phyloP scores from a whole-genome alignment of 2,329 filamentous ascomycete species.

The Aspergillus sp. region DNA sequence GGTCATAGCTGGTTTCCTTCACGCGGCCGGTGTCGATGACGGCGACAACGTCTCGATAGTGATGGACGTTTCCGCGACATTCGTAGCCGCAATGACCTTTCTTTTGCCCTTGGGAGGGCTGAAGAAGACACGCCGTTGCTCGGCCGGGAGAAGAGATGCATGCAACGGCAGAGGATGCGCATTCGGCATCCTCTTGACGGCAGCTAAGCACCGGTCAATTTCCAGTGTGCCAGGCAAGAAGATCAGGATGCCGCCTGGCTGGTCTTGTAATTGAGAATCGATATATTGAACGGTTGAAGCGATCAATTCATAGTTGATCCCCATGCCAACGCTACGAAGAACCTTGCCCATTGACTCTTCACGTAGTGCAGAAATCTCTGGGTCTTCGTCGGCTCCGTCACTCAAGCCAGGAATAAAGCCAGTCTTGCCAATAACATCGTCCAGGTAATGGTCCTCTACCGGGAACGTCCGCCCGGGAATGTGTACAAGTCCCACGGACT shows the following conservation, averaged over 20 bases:
- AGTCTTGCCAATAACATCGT: slow-evolving; percentile 74
- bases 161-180: slow-evolving; percentile 80
- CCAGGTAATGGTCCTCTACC: slow-evolving; percentile 80
- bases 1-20: slow-evolving; percentile 92
- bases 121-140: slow-evolving; percentile 80
- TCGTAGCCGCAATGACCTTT: slow-evolving; percentile 90
- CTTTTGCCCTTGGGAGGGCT: slow-evolving; percentile 67
- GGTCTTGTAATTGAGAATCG: slow-evolving; percentile 61
- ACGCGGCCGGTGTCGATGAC: slow-evolving; percentile 93
- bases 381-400: slow-evolving; percentile 23
- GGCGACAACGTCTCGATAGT: slow-evolving; percentile 96
- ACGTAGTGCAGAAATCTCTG: slow-evolving; percentile 33
- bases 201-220: slow-evolving; percentile 70
- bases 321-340: slow-evolving; percentile 64
- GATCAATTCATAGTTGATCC: slow-evolving; percentile 87
- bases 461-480: slow-evolving; percentile 85
- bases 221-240: slow-evolving; percentile 89
- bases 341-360: slow-evolving; percentile 52
- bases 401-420: slow-evolving; percentile 49
- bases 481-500: slow-evolving; percentile 68
- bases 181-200: slow-evolving; percentile 54
- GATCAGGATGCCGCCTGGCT: slow-evolving; percentile 83
- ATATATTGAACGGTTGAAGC: slow-evolving; percentile 71
- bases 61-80: slow-evolving; percentile 96
- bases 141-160: slow-evolving; percentile 77